Conservation (phyloP, 257 asterid genomes). For the Echium plantagineum region DNA sequence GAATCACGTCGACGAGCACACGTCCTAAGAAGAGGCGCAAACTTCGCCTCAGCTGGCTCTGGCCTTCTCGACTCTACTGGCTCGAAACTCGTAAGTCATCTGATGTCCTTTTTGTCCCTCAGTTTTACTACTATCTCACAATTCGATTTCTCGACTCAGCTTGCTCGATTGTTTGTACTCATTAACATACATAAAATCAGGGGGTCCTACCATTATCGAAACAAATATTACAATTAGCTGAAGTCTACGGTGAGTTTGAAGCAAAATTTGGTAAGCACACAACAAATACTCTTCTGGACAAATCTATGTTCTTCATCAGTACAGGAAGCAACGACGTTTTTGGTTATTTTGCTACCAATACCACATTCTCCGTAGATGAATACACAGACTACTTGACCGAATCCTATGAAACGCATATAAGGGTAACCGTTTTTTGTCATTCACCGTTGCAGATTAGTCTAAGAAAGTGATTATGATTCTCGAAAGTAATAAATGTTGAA, state of each 20-base stretch:
- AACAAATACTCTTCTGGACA: conserved; percentile 25
- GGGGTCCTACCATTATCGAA: conserved; percentile 38
- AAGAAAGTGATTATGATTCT: too few species aligned
- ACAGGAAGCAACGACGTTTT: conserved; percentile 66
- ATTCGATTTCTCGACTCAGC: neutral
- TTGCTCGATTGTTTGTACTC: too few species aligned
- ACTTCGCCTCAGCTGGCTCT: conserved; percentile 69
- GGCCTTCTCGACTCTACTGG: conserved; percentile 62
- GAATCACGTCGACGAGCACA: conserved; percentile 24
- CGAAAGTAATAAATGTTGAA: too few species aligned
- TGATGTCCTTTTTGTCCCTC: neutral
- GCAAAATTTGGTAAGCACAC: conserved; percentile 24
- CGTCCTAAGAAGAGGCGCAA: conserved; percentile 37
- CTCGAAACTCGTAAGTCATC: conserved; percentile 23
- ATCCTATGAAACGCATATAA: conserved; percentile 35
- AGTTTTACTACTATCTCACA: neutral
- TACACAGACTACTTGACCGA: conserved; percentile 29
- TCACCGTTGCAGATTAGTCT: too few species aligned
- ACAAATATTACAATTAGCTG: conserved; percentile 47
- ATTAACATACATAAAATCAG: conserved; percentile 19
- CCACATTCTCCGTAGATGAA: conserved; percentile 17
- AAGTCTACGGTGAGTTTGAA: conserved; percentile 24
- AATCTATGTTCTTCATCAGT: conserved; percentile 52
- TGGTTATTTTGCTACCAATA: conserved; percentile 31
- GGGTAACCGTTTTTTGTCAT: conserved; percentile 14